These are phyloP conservation scores for Microbotryum lychnidis-dioicae DNA, from an alignment of 1,284 basidiomycete species.

Conservation along the genomic window DNA sequence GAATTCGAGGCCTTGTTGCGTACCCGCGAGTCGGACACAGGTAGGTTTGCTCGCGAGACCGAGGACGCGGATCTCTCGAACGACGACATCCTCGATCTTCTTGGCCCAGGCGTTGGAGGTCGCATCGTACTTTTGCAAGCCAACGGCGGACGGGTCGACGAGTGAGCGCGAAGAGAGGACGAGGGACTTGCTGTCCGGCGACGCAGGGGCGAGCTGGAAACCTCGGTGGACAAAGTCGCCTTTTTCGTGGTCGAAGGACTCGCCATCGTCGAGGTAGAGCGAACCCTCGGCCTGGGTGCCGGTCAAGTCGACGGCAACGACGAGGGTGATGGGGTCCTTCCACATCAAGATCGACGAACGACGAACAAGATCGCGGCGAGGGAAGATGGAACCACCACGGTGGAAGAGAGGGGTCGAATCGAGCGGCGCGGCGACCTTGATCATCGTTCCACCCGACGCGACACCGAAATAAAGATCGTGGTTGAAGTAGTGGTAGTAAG, in stretches of 20 bases:
- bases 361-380: constrained; percentile 77
- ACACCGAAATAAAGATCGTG: constrained; percentile 58
- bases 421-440: constrained; percentile 69
- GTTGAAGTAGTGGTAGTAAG: constrained; percentile 92
- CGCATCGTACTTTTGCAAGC: constrained; percentile 37
- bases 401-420: constrained; percentile 75
- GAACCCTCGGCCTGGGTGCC: constrained; percentile 61
- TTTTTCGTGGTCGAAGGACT: constrained; percentile 64
- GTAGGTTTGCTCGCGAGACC: constrained; percentile 59
- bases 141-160: constrained; percentile 47
- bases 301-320: constrained; percentile 64
- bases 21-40: constrained; percentile 29
- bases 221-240: constrained; percentile 78
- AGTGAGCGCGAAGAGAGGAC: constrained; percentile 50
- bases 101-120: constrained; percentile 58
- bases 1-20: constrained; percentile 28
- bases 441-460: constrained; percentile 51
- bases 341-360: constrained; percentile 81
- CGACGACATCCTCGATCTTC: constrained; percentile 56
- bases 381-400: constrained; percentile 83
- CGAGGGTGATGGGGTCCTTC: constrained; percentile 85
- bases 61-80: constrained; percentile 71
- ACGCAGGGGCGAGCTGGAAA: constrained; percentile 50
- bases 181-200: constrained; percentile 43
- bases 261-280: constrained; percentile 92